These are phyloP conservation scores for Metarhizium anisopliae DNA, from an alignment of 2,329 filamentous ascomycete species.

Conservation along the genomic window DNA sequence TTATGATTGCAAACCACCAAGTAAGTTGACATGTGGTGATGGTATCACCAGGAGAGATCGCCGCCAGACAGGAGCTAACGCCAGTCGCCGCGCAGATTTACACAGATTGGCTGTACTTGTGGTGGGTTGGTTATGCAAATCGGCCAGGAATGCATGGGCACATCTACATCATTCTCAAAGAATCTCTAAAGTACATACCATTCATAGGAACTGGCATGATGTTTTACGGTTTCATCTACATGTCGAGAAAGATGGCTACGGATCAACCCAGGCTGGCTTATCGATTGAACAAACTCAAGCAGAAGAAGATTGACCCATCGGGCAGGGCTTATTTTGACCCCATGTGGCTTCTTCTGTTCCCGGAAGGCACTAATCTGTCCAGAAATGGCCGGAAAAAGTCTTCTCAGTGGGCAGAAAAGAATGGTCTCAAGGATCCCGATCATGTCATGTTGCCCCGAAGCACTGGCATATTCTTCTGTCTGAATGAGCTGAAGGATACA, in stretches of 20 bases:
- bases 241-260: constrained; percentile 80
- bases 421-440: constrained; percentile 60
- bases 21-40: constrained; percentile 23
- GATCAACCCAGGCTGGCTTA: constrained; percentile 70
- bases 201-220: constrained; percentile 73
- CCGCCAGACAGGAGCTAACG: background rate
- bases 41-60: background rate
- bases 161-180: constrained; percentile 84
- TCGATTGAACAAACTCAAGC: constrained; percentile 62
- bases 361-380: constrained; percentile 78
- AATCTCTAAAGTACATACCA: constrained; percentile 74
- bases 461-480: constrained; percentile 70
- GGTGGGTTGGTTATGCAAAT: constrained; percentile 87
- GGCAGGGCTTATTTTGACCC: constrained; percentile 55
- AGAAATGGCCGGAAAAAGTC: constrained; percentile 62
- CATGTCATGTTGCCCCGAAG: constrained; percentile 71
- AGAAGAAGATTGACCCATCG: constrained; percentile 40
- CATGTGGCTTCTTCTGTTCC: constrained; percentile 87
- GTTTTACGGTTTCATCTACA: constrained; percentile 85
- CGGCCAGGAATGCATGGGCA: constrained; percentile 69
- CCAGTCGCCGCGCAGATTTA: constrained; percentile 49
- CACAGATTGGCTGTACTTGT: constrained; percentile 86
- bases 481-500: constrained; percentile 64
- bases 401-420: constrained; percentile 67
- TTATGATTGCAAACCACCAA: constrained; percentile 84